Base-by-base conservation (phyloP, 352 stramenopile genomes). In the Hyaloperonospora brassicae region DNA sequence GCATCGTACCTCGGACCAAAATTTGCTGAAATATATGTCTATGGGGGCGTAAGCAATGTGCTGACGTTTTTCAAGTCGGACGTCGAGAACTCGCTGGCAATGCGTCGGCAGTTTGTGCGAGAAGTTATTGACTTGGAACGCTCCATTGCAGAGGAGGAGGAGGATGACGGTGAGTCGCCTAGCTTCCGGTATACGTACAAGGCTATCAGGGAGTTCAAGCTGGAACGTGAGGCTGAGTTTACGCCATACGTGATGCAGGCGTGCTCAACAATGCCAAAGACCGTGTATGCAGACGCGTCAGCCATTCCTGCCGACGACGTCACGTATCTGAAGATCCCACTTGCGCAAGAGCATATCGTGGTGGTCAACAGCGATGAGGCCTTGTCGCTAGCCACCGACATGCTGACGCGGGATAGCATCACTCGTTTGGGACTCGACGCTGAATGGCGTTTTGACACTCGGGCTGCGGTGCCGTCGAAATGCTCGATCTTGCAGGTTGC, bases 401-500 rank as follows among this genome's bases (percentile, higher is more conserved):
- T 84, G 6, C 54, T 87, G 13, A 76, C 76, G 63, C 52, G 64
- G 21, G 57, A 76, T 12, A 43, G 36, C 40, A 61, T 86, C 5
- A 56, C 43, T 22, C 63, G 64, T 11, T 46, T 89, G 1, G 76
- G 72, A 14, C 72, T 87, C n/a, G 79, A 89, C 27, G 76, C 72
- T 11, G 79, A 89, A 49, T 89, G 79, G 79, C 72, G 76, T 5
- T 76, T 76, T 2, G 79, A 89, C 49, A 59, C 57, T 5, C 55
- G 60, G 44, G 70, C 64, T 2, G 52, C 66, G 17, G 52, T 67
- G 21, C 76, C 81, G 43, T 87, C 79, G 5, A 79, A 78, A 39
- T 86, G 75, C 52, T 79, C 79, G 0, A 70, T 87, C 35, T 64
- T 89, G 34, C 76, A 87, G 49, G 64, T 87, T 42, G 76, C 79